Conservation (phyloP, 768 basidiomycete genomes). For the Trametes maxima region DNA sequence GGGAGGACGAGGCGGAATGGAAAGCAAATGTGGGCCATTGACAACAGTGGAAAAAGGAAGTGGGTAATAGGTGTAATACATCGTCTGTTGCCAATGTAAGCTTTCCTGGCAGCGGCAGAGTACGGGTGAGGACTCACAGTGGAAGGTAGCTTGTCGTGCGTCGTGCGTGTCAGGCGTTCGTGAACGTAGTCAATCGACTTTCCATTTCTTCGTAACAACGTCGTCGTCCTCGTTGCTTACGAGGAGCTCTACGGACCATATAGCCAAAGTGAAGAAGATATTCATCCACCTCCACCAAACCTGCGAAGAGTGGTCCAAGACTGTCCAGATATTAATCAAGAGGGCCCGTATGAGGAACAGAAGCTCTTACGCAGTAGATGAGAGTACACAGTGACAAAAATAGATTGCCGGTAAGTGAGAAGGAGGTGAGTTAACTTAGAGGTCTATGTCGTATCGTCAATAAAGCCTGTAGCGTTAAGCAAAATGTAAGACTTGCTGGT, state of each 20-base stretch:
- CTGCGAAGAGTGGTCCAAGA: constrained; percentile 87
- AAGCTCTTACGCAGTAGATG: constrained; percentile 72
- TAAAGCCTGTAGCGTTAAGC: background rate
- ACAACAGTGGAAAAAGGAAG: background rate
- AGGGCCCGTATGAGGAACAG: background rate
- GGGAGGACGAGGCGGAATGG: constrained; percentile 50
- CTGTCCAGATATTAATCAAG: constrained; percentile 31
- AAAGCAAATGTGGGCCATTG: constrained; percentile 28
- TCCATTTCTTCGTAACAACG: constrained; percentile 66
- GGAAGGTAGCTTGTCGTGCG: background rate
- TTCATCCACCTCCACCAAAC: constrained; percentile 95
- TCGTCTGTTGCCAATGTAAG: background rate
- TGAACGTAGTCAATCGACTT: constrained; percentile 57
- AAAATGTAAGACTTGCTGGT: constrained; percentile 52
- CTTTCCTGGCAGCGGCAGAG: background rate
- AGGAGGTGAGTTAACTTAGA: constrained; percentile 74
- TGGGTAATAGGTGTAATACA: background rate
- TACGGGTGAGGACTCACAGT: background rate
- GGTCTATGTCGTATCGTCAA: constrained; percentile 50
- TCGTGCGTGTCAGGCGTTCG: background rate
- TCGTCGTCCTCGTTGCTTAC: constrained; percentile 75
- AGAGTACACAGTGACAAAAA: constrained; percentile 87
- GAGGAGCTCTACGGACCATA: constrained; percentile 82
- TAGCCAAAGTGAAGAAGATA: constrained; percentile 80
- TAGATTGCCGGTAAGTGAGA: constrained; percentile 80